Conservation (phyloP, 202 grass and related monocot genomes). For the Carex sylvatica region DNA sequence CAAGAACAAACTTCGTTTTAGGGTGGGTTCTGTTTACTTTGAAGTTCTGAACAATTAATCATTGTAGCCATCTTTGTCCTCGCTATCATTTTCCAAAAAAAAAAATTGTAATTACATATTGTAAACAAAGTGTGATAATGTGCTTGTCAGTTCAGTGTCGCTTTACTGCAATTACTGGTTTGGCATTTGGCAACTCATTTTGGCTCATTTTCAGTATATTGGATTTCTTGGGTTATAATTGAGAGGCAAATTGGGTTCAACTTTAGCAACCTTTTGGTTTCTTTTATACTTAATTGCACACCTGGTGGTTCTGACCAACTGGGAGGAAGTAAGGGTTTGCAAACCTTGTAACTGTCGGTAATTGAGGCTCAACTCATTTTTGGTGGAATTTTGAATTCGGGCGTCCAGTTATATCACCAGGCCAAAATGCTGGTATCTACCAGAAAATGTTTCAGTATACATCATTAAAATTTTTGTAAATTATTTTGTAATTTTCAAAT, state of each 20-base stretch:
- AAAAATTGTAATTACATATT: background rate
- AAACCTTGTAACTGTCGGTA: background rate
- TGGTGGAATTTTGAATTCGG: background rate
- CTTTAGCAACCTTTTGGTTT: background rate
- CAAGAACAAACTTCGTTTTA: slow-evolving; percentile 77
- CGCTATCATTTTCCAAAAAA: background rate
- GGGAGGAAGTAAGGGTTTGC: background rate
- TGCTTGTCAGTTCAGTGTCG: background rate
- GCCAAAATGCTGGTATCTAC: background rate
- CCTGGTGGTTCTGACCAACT: background rate
- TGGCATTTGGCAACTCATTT: background rate
- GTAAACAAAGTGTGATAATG: background rate
- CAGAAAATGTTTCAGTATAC: background rate
- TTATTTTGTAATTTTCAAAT: slow-evolving; percentile 29
- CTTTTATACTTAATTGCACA: background rate
- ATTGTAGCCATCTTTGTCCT: background rate
- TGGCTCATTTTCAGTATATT: background rate
- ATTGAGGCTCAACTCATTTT: background rate
- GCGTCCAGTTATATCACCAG: background rate
- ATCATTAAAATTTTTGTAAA: background rate
- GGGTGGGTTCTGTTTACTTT: slow-evolving; percentile 44
- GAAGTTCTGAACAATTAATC: slow-evolving; percentile 22
- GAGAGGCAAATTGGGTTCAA: background rate
- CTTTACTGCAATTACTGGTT: background rate
- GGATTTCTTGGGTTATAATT: background rate